Evolutionary conservation across 192 early-diverging fungal genomes (phyloP).

Genomic region (Phycomyces blakesleeanus): DNA sequence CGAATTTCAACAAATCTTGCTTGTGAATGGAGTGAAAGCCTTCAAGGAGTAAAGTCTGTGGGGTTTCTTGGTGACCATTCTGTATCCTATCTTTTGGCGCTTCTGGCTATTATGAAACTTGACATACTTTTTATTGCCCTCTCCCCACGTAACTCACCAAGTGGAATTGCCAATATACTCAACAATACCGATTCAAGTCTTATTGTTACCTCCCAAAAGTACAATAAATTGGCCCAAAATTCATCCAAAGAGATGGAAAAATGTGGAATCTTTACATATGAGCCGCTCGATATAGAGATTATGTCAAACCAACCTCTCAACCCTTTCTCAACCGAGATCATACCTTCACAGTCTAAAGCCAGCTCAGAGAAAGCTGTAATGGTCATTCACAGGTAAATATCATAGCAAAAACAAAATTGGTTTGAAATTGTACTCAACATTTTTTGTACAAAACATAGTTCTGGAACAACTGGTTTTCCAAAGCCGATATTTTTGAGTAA

Average conservation of each 20-base stretch:
- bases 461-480: conserved; percentile 10
- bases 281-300: conserved; percentile 3
- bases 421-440: neutral
- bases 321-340: neutral
- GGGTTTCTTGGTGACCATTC: neutral
- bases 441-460: conserved; percentile 6
- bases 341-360: neutral
- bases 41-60: neutral
- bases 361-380: neutral
- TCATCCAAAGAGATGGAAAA: neutral
- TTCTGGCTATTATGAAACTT: neutral
- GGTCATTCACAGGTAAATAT: conserved; percentile 4
- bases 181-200: neutral
- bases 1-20: neutral
- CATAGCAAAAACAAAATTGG: neutral
- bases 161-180: conserved; percentile 9
- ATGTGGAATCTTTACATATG: neutral
- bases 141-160: neutral
- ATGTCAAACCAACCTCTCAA: neutral
- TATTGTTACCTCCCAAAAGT: neutral
- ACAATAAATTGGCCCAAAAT: neutral
- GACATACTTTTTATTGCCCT: neutral
- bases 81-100: neutral
- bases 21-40: neutral
- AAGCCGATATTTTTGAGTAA: conserved; percentile 13